Percentiles rank a stretch among this genome's conserved stretches.
Evolutionary conservation across 1,284 basidiomycete genomes (phyloP).

Genomic region (Ceratobasidium sp.): DNA sequence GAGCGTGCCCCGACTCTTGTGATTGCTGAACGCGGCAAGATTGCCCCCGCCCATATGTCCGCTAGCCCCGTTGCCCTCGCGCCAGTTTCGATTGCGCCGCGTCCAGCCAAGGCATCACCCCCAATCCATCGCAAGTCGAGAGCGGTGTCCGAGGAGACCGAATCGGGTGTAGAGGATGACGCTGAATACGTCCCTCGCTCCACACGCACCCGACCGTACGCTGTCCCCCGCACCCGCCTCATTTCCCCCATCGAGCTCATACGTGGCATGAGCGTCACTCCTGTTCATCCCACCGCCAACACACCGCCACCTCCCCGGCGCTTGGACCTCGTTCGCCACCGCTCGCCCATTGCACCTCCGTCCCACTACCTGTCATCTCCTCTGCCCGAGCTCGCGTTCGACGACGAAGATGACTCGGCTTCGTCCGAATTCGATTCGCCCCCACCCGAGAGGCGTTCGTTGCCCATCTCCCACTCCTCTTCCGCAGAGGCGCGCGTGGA

Average conservation of each 20-base stretch:
- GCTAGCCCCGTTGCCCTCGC: conserved; percentile 10
- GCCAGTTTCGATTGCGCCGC: conserved; percentile 5
- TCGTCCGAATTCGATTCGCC: conserved; percentile 35
- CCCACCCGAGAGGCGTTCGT: conserved; percentile 15
- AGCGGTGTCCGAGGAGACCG: background rate
- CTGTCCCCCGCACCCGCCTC: conserved; percentile 15
- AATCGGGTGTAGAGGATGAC: conserved; percentile 10
- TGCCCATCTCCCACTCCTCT: conserved; percentile 9
- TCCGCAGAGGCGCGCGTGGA: background rate
- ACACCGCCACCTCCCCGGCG: conserved; percentile 25
- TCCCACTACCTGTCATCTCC: conserved; percentile 15
- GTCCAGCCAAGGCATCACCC: conserved; percentile 11
- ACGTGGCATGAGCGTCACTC: conserved; percentile 6
- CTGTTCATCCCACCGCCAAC: conserved; percentile 17
- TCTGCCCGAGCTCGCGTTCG: conserved; percentile 32
- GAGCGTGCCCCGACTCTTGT: conserved; percentile 28
- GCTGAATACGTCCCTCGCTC: conserved; percentile 29
- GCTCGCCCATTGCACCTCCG: conserved; percentile 1
- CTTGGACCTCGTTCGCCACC: background rate
- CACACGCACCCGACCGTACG: conserved; percentile 25
- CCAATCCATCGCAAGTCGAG: conserved; percentile 9
- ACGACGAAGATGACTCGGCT: conserved; percentile 32
- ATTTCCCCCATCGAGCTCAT: conserved; percentile 40
- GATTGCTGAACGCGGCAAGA: conserved; percentile 40
- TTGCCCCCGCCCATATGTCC: conserved; percentile 19